A percentile compares a stretch with the other conserved stretches of the same genome.
These are phyloP conservation scores for Begonia peltatifolia DNA, from an alignment of 306 rosid species.

Conservation along the genomic window DNA sequence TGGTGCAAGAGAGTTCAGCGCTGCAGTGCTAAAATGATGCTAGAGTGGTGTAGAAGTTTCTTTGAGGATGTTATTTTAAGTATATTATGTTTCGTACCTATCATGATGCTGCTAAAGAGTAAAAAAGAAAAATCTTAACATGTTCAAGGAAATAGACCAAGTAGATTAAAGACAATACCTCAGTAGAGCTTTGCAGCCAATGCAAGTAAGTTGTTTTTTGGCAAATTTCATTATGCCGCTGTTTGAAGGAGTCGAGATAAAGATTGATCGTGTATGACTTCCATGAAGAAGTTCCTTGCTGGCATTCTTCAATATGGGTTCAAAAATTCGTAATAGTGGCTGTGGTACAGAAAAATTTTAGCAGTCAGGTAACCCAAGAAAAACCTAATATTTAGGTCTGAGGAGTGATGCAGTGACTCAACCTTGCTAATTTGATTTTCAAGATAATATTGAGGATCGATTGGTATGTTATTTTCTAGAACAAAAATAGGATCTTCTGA, in stretches of 20 bases:
- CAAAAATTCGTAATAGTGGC: conserved; percentile 94
- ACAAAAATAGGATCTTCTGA: conserved; percentile 98
- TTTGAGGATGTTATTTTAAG: too few relatives aligned
- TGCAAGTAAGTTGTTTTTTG: conserved; percentile 71
- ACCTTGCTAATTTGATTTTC: conserved; percentile 97
- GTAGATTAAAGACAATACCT: conserved; percentile 31
- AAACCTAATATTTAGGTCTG: conserved; percentile 1
- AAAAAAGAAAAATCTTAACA: not conserved
- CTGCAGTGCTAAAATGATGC: too few relatives aligned
- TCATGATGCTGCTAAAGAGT: too few relatives aligned
- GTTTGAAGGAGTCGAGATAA: conserved; percentile 83
- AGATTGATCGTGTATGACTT: conserved; percentile 86
- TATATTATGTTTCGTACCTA: too few relatives aligned
- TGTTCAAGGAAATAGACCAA: not conserved
- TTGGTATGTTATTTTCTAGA: conserved; percentile 87
- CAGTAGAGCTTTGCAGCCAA: conserved; percentile 89
- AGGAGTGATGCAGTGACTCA: conserved; percentile 13
- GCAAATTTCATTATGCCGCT: conserved; percentile 92
- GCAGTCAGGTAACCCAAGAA: conserved; percentile 12
- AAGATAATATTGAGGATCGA: conserved; percentile 95
- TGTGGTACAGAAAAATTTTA: conserved; percentile 26
- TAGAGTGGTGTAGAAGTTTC: too few relatives aligned
- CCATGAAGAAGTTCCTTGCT: conserved; percentile 97
- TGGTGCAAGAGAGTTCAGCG: too few relatives aligned
- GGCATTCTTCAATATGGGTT: conserved; percentile 94